phyloP scores from a whole-genome alignment of 495 filamentous ascomycete genomes.

The Friedmanniomyces endolithicus region DNA sequence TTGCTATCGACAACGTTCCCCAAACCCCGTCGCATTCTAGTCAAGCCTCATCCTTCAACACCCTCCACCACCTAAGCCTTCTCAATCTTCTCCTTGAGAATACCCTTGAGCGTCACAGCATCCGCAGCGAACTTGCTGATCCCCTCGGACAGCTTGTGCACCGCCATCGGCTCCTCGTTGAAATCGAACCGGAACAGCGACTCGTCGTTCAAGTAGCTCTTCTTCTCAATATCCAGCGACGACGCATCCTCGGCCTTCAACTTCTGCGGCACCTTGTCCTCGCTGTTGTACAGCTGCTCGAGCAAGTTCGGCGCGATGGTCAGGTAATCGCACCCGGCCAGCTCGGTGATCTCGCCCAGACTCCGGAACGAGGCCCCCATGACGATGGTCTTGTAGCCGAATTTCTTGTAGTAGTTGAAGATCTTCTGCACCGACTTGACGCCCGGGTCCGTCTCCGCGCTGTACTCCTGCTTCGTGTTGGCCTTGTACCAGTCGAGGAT shows the following conservation, averaged over 20 bases:
- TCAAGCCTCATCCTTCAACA: neutral
- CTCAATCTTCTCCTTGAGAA: conserved; percentile 75
- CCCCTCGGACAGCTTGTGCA: conserved; percentile 96
- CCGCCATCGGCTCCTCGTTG: conserved; percentile 98
- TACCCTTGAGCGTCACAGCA: conserved; percentile 82
- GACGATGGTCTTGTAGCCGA: conserved; percentile 94
- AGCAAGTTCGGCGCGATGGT: conserved; percentile 96
- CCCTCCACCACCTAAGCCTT: conserved; percentile 15
- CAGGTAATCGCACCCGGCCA: conserved; percentile 96
- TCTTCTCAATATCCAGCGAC: conserved; percentile 67
- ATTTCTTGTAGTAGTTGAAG: conserved; percentile 99
- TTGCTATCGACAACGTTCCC: neutral
- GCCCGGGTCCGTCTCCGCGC: conserved; percentile 81
- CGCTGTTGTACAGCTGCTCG: conserved; percentile 81
- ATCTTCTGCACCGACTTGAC: conserved; percentile 90
- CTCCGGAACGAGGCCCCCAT: conserved; percentile 99
- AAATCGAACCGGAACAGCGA: conserved; percentile 92
- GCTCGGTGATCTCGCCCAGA: conserved; percentile 89
- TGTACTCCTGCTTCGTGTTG: conserved; percentile 82
- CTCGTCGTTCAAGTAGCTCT: conserved; percentile 83
- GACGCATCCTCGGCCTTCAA: conserved; percentile 56
- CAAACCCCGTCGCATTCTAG: neutral
- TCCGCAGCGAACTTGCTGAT: conserved; percentile 99
- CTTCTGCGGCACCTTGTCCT: conserved; percentile 76
- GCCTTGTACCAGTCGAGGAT: conserved; percentile 99